A percentile compares a stretch with the other conserved stretches of the same genome.
These are phyloP conservation scores for Protomyces gravidus DNA, from an alignment of 1,139 yeast species.

Conservation along the genomic window DNA sequence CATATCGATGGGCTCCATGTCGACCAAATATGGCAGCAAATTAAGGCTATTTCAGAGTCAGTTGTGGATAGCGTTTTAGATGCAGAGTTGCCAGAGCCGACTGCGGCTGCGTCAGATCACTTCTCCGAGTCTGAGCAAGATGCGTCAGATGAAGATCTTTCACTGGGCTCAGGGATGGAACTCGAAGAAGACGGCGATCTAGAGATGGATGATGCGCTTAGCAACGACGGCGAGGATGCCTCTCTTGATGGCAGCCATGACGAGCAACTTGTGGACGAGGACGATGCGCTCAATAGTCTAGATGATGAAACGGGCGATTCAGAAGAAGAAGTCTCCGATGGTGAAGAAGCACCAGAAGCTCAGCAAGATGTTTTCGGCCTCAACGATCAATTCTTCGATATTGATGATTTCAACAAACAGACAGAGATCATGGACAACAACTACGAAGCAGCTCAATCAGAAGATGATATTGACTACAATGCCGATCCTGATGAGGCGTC, in stretches of 20 bases:
- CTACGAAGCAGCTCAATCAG: constrained; percentile 21
- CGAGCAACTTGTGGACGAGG: constrained; percentile 6
- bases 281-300: neutral
- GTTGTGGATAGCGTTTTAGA: constrained; percentile 39
- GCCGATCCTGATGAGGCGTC: constrained; percentile 29
- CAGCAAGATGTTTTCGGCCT: constrained; percentile 58
- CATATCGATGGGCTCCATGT: constrained; percentile 84
- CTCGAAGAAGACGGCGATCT: constrained; percentile 35
- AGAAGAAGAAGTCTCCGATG: constrained; percentile 28
- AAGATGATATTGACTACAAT: constrained; percentile 28
- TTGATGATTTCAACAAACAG: constrained; percentile 81
- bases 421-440: constrained; percentile 49
- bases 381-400: constrained; percentile 78
- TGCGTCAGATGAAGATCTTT: constrained; percentile 37
- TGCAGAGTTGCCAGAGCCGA: constrained; percentile 34
- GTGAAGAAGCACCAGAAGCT: constrained; percentile 27
- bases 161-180: constrained; percentile 35
- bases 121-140: constrained; percentile 30
- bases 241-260: constrained; percentile 35
- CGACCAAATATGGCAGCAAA: constrained; percentile 90
- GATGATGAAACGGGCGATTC: constrained; percentile 29
- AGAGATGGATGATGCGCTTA: constrained; percentile 36
- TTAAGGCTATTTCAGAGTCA: constrained; percentile 56
- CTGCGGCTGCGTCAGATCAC: constrained; percentile 26
- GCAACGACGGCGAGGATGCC: constrained; percentile 36